phyloP scores from a whole-genome alignment of 2,329 filamentous ascomycete species.

The Fonsecaea multimorphosa region DNA sequence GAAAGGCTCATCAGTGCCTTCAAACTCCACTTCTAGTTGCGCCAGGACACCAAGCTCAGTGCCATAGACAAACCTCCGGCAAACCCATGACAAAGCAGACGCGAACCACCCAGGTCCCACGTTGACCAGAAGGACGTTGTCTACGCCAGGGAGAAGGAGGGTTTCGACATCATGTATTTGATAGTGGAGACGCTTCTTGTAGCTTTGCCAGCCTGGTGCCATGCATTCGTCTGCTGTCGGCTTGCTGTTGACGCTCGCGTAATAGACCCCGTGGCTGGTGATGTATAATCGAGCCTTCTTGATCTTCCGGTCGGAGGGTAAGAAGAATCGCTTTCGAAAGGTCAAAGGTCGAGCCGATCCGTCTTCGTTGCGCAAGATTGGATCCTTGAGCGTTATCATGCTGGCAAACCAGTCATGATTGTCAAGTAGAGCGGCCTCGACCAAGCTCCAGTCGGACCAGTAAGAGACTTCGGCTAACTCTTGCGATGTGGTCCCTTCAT shows the following conservation, averaged over 20 bases:
- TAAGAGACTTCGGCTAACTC: neutral
- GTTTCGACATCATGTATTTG: constrained; percentile 60
- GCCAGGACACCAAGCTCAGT: constrained; percentile 41
- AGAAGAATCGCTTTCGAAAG: constrained; percentile 46
- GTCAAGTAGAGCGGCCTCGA: constrained; percentile 47
- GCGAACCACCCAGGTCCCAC: constrained; percentile 60
- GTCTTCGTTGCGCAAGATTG: constrained; percentile 37
- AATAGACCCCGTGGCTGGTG: constrained; percentile 55
- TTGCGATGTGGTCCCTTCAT: neutral
- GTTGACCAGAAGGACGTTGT: constrained; percentile 52
- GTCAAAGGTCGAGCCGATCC: constrained; percentile 41
- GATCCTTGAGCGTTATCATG: constrained; percentile 34
- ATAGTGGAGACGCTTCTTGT: constrained; percentile 59
- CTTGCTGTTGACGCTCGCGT: constrained; percentile 56
- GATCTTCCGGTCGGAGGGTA: constrained; percentile 9
- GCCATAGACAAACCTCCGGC: constrained; percentile 40
- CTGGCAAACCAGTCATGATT: constrained; percentile 44
- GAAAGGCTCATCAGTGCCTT: constrained; percentile 22
- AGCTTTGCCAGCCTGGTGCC: constrained; percentile 61
- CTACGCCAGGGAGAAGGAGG: constrained; percentile 44
- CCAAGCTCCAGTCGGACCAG: constrained; percentile 8
- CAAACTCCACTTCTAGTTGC: constrained; percentile 42
- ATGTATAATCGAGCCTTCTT: constrained; percentile 54
- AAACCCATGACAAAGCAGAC: constrained; percentile 44
- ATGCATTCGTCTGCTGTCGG: constrained; percentile 51